Percentiles rank a stretch among this genome's conserved stretches.
Conservation (phyloP, 2,329 filamentous ascomycete species). For the Apiospora hydei region DNA sequence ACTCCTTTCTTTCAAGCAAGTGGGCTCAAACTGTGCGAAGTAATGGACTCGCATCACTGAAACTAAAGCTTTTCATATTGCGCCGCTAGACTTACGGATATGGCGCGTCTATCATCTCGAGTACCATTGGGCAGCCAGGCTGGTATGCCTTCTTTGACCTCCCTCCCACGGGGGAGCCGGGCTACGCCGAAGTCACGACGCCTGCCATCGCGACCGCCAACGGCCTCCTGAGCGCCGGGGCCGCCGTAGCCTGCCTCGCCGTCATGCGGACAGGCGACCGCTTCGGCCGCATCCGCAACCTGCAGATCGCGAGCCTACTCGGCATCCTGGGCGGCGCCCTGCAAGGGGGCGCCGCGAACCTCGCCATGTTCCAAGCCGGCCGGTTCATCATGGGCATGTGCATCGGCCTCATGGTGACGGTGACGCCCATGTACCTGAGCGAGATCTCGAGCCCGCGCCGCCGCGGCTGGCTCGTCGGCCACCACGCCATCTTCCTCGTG, state of each 20-base stretch:
- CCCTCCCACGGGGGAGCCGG: slow-evolving; percentile 49
- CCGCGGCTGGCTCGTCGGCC: slow-evolving; percentile 50
- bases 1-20: neutral
- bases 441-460: slow-evolving; percentile 49
- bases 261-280: slow-evolving; percentile 51
- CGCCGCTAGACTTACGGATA: slow-evolving; percentile 56
- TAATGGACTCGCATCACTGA: neutral
- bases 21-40: too few relatives aligned
- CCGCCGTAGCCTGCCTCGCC: slow-evolving; percentile 54
- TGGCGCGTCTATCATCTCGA: slow-evolving; percentile 56
- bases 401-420: slow-evolving; percentile 47
- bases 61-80: neutral
- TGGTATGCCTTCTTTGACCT: slow-evolving; percentile 59
- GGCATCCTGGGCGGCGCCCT: slow-evolving; percentile 52
- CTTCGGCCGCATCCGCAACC: slow-evolving; percentile 50
- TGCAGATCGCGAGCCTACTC: slow-evolving; percentile 47
- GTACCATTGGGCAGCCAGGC: slow-evolving; percentile 60
- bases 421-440: slow-evolving; percentile 50
- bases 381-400: slow-evolving; percentile 49
- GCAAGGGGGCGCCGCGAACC: slow-evolving; percentile 45
- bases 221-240: slow-evolving; percentile 56
- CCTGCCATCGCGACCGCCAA: slow-evolving; percentile 56
- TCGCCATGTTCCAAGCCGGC: slow-evolving; percentile 51
- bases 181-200: slow-evolving; percentile 54
- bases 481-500: slow-evolving; percentile 46